A percentile compares a stretch with the other conserved stretches of the same genome.
phyloP scores from a whole-genome alignment of 1,284 basidiomycete genomes.

The Cystobasidium sp. region DNA sequence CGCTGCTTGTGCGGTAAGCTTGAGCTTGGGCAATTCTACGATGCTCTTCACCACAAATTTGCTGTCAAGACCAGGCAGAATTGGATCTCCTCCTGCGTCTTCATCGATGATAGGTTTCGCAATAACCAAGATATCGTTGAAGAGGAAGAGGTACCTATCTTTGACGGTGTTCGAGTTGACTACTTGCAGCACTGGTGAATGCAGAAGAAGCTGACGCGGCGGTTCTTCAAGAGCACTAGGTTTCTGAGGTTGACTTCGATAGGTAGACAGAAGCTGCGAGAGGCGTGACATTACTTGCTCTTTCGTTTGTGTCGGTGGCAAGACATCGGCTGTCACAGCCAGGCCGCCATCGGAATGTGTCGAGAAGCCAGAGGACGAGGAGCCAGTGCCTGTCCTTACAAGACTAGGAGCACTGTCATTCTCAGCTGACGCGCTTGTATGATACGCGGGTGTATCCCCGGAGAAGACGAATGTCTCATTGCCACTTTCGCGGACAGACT shows the following conservation, averaged over 20 bases:
- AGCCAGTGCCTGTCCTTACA: constrained; percentile 26
- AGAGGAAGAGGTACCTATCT: constrained; percentile 92
- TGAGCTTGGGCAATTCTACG: constrained; percentile 73
- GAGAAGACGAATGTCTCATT: not conserved
- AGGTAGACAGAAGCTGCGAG: constrained; percentile 16
- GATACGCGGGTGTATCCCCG: not conserved
- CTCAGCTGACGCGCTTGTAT: constrained; percentile 17
- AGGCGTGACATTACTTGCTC: constrained; percentile 42
- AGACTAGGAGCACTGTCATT: constrained; percentile 33
- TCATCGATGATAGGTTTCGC: constrained; percentile 61
- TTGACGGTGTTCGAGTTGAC: constrained; percentile 92
- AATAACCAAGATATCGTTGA: constrained; percentile 90
- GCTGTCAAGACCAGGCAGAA: constrained; percentile 72
- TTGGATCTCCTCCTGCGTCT: constrained; percentile 63
- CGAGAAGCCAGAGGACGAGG: constrained; percentile 19
- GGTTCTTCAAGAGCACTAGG: constrained; percentile 70
- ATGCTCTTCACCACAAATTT: constrained; percentile 87
- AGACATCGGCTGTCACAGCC: not conserved
- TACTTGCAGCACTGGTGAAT: constrained; percentile 87
- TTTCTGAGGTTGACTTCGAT: constrained; percentile 17
- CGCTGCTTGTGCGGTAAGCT: constrained; percentile 65
- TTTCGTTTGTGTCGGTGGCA: constrained; percentile 18
- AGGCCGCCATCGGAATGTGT: constrained; percentile 1
- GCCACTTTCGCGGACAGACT: not conserved
- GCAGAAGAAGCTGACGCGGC: constrained; percentile 78